Conservation (phyloP, 83 land plant species). For the Larix sibirica region DNA sequence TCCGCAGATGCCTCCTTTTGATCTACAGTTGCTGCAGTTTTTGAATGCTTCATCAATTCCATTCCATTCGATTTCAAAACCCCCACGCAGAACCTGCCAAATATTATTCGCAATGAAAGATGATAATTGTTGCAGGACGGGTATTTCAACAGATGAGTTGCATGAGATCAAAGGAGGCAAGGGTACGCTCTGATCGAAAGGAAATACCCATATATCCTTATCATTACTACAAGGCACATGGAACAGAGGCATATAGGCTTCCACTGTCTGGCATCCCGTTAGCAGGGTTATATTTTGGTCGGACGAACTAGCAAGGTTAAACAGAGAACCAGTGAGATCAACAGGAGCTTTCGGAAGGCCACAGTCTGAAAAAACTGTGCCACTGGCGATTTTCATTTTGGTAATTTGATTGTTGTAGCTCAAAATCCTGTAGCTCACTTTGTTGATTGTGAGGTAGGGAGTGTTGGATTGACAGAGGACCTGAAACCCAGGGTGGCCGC, state of each 20-base stretch:
- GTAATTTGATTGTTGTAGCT: too few relatives aligned
- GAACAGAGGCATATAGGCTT: not conserved
- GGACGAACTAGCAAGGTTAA: not conserved
- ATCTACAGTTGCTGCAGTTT: not conserved
- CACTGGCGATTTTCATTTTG: not conserved
- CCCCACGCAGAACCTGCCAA: not conserved
- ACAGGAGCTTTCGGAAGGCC: not conserved
- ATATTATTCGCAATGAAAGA: not conserved
- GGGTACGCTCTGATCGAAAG: not conserved
- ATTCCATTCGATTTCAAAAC: not conserved
- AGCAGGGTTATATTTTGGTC: not conserved
- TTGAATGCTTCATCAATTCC: not conserved
- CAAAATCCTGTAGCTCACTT: not conserved
- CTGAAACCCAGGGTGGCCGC: conserved; percentile 13
- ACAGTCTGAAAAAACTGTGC: not conserved
- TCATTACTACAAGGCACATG: not conserved
- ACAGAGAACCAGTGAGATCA: conserved; percentile 2
- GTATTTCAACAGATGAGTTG: not conserved
- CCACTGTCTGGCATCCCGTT: not conserved
- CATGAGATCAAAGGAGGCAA: not conserved
- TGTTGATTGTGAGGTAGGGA: not conserved
- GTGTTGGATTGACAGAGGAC: not conserved
- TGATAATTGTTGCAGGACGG: not conserved
- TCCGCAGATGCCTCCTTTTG: not conserved
- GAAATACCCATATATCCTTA: not conserved